Evolutionary conservation across 23 red algal species (phyloP), one percentile per base, ranked within the genome.

Genomic region (Gracilaria vermiculophylla): DNA sequence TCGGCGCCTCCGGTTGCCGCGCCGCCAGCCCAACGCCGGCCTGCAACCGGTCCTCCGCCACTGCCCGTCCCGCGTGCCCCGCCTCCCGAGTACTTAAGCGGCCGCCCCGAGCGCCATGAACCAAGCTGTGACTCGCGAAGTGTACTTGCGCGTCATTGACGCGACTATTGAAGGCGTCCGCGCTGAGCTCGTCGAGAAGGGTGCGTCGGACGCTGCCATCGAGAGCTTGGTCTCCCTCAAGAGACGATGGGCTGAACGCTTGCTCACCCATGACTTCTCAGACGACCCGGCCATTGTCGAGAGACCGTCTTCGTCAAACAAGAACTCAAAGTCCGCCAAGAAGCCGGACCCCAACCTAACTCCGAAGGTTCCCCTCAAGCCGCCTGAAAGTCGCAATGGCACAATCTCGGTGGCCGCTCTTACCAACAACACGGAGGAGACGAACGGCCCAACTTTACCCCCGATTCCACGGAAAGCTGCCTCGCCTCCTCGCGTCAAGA

Each of bases 91-190:
- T 73, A 73, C 67, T 73, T 73, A 73, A 73, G 67, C 67, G 11
- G 25, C 67, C 44, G 76, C 76, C 79, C 79, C 79, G 49, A 53
- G 34, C 61, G 58, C 19, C 54, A 88, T 88, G 84, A 88, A 91
- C 41, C 87, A 91, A 60, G 53, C 54, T 5, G n/a, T 80, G 5
- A 80, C 86, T 12, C 61, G 54, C 51, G 90, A 93, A 20, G 73
- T 78, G 1, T 93, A 93, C 50, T 71, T 93, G 17, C 60, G 67
- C 8, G 69, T 93, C 24, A 93, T 93, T 40, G 81, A 93, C 54
- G 69, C 77, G n/a, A 93, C 90, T 23, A 93, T 93, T 36, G 90
- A 83, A 37, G 81, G 80, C 69, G 79, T 77, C 19, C 90, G 90
- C 25, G 90, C 80, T 8, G 90, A 93, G 65, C 51, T 77, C 34